These are phyloP conservation scores for Telopea speciosissima DNA, from an alignment of 177 flowering plant species.

Conservation along the genomic window DNA sequence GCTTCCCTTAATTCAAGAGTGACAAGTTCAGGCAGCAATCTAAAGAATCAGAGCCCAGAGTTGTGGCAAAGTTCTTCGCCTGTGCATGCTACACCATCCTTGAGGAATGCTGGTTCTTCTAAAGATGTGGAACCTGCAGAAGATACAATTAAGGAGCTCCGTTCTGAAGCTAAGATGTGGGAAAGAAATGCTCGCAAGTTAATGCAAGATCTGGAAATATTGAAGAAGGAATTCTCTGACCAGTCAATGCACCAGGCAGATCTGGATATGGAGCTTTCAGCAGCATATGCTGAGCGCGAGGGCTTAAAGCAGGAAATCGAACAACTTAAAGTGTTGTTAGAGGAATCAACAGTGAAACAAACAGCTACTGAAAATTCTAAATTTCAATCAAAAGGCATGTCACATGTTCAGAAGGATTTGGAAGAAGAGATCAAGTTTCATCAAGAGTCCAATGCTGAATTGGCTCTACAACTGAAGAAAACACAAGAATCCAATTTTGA, in stretches of 20 bases:
- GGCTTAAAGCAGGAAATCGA: constrained; percentile 55
- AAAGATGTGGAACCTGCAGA: constrained; percentile 65
- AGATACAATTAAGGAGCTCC: constrained; percentile 58
- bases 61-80: constrained; percentile 13
- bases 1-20: constrained; percentile 41
- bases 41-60: constrained; percentile 22
- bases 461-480: constrained; percentile 52
- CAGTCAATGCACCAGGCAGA: constrained; percentile 46
- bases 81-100: constrained; percentile 25
- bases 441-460: constrained; percentile 52
- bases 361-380: constrained; percentile 21
- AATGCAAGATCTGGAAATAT: constrained; percentile 56
- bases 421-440: constrained; percentile 60
- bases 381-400: constrained; percentile 22
- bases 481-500: constrained; percentile 86
- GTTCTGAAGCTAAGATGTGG: constrained; percentile 75
- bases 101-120: constrained; percentile 35
- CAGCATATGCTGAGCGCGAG: constrained; percentile 52
- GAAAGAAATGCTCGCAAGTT: constrained; percentile 70
- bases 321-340: constrained; percentile 33
- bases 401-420: constrained; percentile 40
- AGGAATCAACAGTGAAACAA: constrained; percentile 31
- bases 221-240: constrained; percentile 49
- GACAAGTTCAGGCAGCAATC: constrained; percentile 20
- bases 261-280: constrained; percentile 60